A percentile compares a stretch with the other conserved stretches of the same genome.
phyloP scores from a whole-genome alignment of 495 filamentous ascomycete genomes.

The Neurospora terricola region DNA sequence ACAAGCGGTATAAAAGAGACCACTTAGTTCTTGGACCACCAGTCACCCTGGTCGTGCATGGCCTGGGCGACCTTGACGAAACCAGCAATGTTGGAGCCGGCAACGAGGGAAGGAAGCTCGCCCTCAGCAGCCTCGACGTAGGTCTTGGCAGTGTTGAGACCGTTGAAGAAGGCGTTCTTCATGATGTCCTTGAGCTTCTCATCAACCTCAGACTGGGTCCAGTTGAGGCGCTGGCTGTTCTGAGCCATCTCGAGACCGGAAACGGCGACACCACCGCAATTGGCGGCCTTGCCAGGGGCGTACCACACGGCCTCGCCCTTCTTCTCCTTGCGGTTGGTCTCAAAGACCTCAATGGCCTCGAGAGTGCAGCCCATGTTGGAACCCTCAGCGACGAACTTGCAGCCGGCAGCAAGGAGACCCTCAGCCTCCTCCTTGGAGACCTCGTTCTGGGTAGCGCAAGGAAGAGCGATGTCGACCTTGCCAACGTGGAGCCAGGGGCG shows the following conservation, averaged over 20 bases:
- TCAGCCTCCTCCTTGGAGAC: conserved; percentile 82
- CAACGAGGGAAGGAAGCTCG: conserved; percentile 80
- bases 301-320: conserved; percentile 78
- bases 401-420: conserved; percentile 64
- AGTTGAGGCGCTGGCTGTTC: conserved; percentile 77
- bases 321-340: conserved; percentile 65
- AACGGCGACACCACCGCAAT: conserved; percentile 94
- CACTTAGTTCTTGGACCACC: conserved; percentile 52
- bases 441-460: conserved; percentile 95
- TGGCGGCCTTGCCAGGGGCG: conserved; percentile 91
- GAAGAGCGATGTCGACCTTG: conserved; percentile 83
- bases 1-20: neutral
- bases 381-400: conserved; percentile 86
- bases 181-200: conserved; percentile 87
- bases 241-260: conserved; percentile 99
- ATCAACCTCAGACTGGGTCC: conserved; percentile 88
- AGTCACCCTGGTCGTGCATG: conserved; percentile 96
- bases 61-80: conserved; percentile 93
- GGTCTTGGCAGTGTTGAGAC: conserved; percentile 78
- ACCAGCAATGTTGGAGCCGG: conserved; percentile 92
- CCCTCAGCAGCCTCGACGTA: conserved; percentile 70
- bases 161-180: conserved; percentile 87
- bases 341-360: conserved; percentile 89
- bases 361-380: conserved; percentile 99
- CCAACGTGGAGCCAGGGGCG: conserved; percentile 86